Percentiles rank a stretch among this genome's conserved stretches.
Conservation (phyloP, 305 asterid genomes). For the Rubia tinctorum region DNA sequence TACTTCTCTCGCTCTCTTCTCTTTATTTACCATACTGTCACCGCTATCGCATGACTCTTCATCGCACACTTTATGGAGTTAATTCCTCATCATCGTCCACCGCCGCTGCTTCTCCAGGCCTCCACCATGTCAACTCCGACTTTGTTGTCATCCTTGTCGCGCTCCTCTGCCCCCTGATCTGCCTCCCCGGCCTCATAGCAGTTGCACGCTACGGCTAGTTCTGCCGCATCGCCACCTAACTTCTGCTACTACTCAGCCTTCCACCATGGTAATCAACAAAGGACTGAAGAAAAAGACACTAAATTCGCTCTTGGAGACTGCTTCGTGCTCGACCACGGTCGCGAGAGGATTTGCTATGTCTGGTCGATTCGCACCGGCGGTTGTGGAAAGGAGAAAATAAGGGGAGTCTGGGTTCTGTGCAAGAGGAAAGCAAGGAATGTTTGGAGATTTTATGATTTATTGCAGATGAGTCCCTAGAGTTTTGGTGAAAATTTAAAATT, state of each 20-base stretch:
- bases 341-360: no score
- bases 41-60: slow-evolving; percentile 16
- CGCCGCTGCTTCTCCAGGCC: neutral
- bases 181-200: no score
- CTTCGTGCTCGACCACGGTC: no score
- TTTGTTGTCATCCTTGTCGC: slow-evolving; percentile 62
- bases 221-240: slow-evolving; percentile 36
- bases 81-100: slow-evolving; percentile 30
- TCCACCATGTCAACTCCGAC: slow-evolving; percentile 34
- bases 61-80: slow-evolving; percentile 26
- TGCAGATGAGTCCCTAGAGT: no score
- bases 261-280: slow-evolving; percentile 25
- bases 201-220: slow-evolving; percentile 76
- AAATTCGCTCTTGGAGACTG: slow-evolving; percentile 59
- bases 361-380: no score
- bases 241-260: slow-evolving; percentile 5
- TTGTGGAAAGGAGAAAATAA: no score
- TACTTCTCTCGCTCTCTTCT: no score
- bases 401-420: no score
- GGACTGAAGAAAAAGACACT: slow-evolving; percentile 61
- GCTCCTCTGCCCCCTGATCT: slow-evolving; percentile 69
- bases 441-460: no score
- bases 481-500: no score
- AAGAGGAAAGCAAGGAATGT: no score
- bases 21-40: no score